Evolutionary conservation across 371 early-diverging fungal species (phyloP).

Genomic region (Neoconidiobolus thromboides): DNA sequence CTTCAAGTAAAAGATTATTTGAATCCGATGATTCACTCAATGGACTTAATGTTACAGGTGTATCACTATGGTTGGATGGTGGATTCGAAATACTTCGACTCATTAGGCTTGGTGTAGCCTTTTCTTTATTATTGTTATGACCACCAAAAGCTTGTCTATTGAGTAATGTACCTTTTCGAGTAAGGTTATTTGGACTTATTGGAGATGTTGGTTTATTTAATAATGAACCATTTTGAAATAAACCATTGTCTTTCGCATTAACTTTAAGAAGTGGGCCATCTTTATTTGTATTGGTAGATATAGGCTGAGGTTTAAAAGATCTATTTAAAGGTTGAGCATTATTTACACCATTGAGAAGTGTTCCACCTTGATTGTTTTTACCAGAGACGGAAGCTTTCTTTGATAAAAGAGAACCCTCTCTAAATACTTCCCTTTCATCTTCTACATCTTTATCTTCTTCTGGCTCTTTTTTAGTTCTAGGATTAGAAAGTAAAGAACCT

Average conservation of each 20-base stretch:
- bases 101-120: not conserved
- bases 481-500: constrained; percentile 1
- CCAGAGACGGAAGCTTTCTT: not conserved
- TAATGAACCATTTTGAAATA: not conserved
- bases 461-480: not conserved
- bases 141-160: too few relatives aligned
- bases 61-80: not conserved
- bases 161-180: too few relatives aligned
- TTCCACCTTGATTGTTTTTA: not conserved
- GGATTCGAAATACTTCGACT: not conserved
- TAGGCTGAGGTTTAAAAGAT: not conserved
- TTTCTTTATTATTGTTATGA: too few relatives aligned
- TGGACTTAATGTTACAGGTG: not conserved
- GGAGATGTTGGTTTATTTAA: not conserved
- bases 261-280: constrained; percentile 1
- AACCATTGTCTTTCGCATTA: constrained; percentile 1
- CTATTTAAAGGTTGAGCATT: not conserved
- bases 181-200: not conserved
- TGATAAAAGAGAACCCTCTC: constrained; percentile 2
- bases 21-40: not conserved
- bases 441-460: not conserved
- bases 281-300: not conserved
- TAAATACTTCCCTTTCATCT: not conserved
- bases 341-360: not conserved
- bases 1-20: not conserved